These are phyloP conservation scores for Bombardia bombarda DNA, from an alignment of 495 filamentous ascomycete genomes.

Conservation along the genomic window DNA sequence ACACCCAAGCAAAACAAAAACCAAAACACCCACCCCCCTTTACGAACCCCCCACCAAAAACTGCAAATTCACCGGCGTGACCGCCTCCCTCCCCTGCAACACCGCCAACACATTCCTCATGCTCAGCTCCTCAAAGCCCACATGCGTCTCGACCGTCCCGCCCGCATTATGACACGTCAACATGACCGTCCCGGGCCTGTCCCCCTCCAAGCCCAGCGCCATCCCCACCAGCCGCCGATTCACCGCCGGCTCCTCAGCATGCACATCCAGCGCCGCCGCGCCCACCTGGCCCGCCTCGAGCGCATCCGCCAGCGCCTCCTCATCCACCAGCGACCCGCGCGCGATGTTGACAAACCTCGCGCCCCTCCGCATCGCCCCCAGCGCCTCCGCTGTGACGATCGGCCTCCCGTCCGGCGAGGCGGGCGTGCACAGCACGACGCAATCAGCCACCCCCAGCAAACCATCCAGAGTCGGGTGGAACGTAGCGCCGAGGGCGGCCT, in stretches of 20 bases:
- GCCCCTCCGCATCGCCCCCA: slow-evolving; percentile 48
- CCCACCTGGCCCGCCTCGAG: slow-evolving; percentile 46
- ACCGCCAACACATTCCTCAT: slow-evolving; percentile 66
- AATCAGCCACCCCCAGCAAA: slow-evolving; percentile 51
- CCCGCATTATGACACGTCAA: slow-evolving; percentile 66
- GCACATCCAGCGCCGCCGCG: slow-evolving; percentile 61
- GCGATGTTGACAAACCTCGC: slow-evolving; percentile 64
- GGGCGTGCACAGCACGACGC: slow-evolving; percentile 60
- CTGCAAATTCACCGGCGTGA: slow-evolving; percentile 61
- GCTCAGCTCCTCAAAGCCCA: slow-evolving; percentile 63
- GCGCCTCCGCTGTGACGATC: slow-evolving; percentile 43
- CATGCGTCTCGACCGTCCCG: slow-evolving; percentile 60
- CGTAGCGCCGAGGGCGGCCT: slow-evolving; percentile 36
- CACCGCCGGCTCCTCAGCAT: slow-evolving; percentile 50
- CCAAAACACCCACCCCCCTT: not conserved
- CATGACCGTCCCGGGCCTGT: slow-evolving; percentile 39
- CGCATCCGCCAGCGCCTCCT: slow-evolving; percentile 57
- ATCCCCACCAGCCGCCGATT: slow-evolving; percentile 40
- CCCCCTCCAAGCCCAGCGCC: slow-evolving; percentile 5
- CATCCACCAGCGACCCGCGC: slow-evolving; percentile 62
- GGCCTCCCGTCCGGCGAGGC: slow-evolving; percentile 46
- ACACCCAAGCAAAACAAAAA: not conserved
- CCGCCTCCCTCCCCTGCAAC: slow-evolving; percentile 40
- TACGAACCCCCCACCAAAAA: slow-evolving; percentile 24
- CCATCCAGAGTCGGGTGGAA: slow-evolving; percentile 44